These are phyloP conservation scores for Syzygium aqueum DNA, from an alignment of 345 rosid species.

Conservation along the genomic window DNA sequence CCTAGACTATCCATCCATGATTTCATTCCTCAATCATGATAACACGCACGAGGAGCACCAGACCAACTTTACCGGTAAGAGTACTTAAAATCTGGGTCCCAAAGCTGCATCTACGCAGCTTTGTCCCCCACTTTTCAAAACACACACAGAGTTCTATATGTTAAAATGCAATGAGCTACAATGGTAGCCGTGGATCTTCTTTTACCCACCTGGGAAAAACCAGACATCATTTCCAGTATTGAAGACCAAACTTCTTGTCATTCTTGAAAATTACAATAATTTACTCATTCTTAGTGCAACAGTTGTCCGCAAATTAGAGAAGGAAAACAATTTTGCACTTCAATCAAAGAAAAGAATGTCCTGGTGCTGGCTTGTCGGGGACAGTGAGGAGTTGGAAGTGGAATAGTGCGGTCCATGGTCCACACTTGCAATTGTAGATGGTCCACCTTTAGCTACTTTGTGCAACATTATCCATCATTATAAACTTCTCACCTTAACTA, in stretches of 20 bases:
- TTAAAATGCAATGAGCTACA: neutral
- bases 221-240: neutral
- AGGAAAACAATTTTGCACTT: neutral
- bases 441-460: neutral
- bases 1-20: neutral
- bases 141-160: neutral
- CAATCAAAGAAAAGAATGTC: neutral
- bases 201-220: neutral
- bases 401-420: neutral
- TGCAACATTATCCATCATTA: neutral
- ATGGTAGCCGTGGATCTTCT: neutral
- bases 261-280: neutral
- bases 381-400: neutral
- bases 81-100: neutral
- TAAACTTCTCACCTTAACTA: neutral
- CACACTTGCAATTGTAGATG: neutral
- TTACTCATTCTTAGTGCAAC: neutral
- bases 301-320: neutral
- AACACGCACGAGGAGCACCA: neutral
- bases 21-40: neutral
- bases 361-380: neutral
- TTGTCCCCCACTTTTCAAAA: neutral
- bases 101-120: neutral
- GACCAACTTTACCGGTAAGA: neutral
- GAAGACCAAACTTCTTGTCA: neutral